Base-by-base conservation (phyloP, 2,329 filamentous ascomycete genomes). In the Nannizziopsis barbatae region DNA sequence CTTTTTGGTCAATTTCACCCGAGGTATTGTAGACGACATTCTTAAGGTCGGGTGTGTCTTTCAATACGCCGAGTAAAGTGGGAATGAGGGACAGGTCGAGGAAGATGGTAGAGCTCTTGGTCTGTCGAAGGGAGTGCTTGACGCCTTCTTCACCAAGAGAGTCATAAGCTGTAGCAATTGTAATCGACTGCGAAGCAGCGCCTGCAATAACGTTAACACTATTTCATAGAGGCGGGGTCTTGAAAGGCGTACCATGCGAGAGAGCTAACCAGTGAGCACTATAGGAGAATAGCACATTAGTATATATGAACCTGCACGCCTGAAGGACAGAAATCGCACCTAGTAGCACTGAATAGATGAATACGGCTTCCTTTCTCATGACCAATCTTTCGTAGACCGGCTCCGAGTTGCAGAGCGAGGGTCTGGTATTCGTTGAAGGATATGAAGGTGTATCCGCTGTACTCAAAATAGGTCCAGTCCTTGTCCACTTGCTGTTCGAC, bases 381-480 rank as follows among this genome's bases (percentile, higher is more conserved):
- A 47, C 87, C 88, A 33, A 94, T 71, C 60, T 83, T 80, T 62
- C 82, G 78, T 65, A 93, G 70, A 50, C 83, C 88, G 17, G 80
- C 75, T 47, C 85, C 88, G 14, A 88, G 69, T 57, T 84, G 74
- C 50, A 84, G 71, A 42, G 81, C 76, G 53, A 80, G 73, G 60
- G 79, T 73, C 68, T 86, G 79, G 62, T 90, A 92, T 68, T 94
- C 82, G 59, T 76, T 73, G 69, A 89, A 93, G 58, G 80, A 86
- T 61, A 83, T 73, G 72, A 81, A 94, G 39, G 75, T 74, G 71
- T 84, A 95, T 42, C 74, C 72, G 53, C 83, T 82, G 56, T 93
- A 79, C 74, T 95, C 88, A 58, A 86, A 93, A 69, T 81, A 93
- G 46, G 82, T 81, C 88, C 88, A 95, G 65, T 90, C 79, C 79